A percentile compares a stretch with the other conserved stretches of the same genome.
Conservation (phyloP, 345 rosid genomes). For the Rhodomyrtus tomentosa region DNA sequence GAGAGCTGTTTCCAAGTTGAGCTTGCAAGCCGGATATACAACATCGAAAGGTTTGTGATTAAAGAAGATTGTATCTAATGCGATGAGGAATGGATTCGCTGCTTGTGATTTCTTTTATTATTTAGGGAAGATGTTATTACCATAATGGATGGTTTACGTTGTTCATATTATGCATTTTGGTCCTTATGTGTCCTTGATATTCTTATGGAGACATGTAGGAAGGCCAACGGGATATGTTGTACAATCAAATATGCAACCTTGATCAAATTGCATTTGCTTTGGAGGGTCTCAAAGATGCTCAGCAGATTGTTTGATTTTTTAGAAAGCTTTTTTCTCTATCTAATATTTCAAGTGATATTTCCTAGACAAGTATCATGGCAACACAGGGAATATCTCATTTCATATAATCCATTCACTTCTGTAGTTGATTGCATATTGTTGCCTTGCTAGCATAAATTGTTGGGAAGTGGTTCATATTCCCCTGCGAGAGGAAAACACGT, state of each 20-base stretch:
- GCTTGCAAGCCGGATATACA: not conserved
- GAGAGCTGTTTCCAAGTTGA: not conserved
- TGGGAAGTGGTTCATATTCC: too few relatives aligned
- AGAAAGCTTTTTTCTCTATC: not conserved
- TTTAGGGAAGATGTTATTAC: too few relatives aligned
- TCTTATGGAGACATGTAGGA: conserved; percentile 53
- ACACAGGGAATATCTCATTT: not conserved
- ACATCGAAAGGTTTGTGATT: not conserved
- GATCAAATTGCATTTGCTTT: conserved; percentile 99
- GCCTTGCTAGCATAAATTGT: not conserved
- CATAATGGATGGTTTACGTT: not conserved
- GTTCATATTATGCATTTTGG: not conserved
- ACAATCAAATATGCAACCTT: conserved; percentile 91
- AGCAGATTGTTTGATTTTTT: conserved; percentile 65
- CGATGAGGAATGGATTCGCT: too few relatives aligned
- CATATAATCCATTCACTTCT: not conserved
- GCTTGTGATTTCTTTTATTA: too few relatives aligned
- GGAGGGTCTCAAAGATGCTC: conserved; percentile 98
- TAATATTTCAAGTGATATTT: not conserved
- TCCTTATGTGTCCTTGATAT: not conserved
- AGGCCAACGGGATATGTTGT: conserved; percentile 96
- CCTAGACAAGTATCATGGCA: not conserved
- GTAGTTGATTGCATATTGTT: not conserved
- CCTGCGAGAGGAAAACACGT: too few relatives aligned
- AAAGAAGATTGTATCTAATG: not conserved